phyloP scores from a whole-genome alignment of 148 eudicot genomes.

The Fallopia convolvulus region DNA sequence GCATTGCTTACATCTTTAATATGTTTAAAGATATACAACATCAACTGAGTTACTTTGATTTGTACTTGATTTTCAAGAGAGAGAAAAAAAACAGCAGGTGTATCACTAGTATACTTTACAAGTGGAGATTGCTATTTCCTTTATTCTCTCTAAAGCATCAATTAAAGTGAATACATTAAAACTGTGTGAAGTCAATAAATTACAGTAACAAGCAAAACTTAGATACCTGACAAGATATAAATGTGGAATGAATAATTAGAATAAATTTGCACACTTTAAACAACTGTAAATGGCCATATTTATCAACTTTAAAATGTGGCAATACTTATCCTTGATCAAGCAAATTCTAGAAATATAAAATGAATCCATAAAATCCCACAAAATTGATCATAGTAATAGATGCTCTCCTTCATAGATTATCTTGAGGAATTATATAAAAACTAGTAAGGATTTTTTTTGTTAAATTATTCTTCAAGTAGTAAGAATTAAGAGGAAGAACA shows the following conservation, averaged over 20 bases:
- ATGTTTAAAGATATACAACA: background rate
- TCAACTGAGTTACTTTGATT: background rate
- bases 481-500: background rate
- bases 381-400: background rate
- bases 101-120: background rate
- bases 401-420: background rate
- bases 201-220: background rate
- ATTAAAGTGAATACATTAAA: background rate
- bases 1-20: too few relatives aligned
- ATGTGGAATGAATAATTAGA: background rate
- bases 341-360: background rate
- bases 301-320: background rate
- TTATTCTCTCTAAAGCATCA: background rate
- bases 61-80: background rate
- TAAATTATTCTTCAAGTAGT: background rate
- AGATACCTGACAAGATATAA: background rate
- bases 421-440: too few relatives aligned
- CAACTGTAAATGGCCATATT: background rate
- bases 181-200: background rate
- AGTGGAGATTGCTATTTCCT: background rate
- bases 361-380: background rate
- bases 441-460: too few relatives aligned
- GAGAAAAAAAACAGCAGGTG: background rate
- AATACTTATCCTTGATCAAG: background rate
- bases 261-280: background rate